Conservation (phyloP, 2,329 filamentous ascomycete genomes). For the Pseudogymnoascus sp. region DNA sequence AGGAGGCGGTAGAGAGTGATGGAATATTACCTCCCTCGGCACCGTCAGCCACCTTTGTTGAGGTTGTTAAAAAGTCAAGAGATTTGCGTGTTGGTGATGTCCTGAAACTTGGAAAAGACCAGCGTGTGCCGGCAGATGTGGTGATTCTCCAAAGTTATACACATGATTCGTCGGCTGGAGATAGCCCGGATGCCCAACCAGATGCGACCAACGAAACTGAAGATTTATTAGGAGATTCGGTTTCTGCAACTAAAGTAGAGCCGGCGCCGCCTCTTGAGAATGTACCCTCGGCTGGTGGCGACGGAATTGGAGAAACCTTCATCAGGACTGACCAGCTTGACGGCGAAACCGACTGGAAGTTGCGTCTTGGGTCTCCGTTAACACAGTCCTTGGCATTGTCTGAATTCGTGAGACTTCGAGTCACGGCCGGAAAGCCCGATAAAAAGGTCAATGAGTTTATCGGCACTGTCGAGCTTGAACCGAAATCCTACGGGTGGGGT, state of each 20-base stretch:
- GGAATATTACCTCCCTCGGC: constrained; percentile 32
- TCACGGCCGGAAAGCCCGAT: constrained; percentile 85
- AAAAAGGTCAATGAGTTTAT: constrained; percentile 92
- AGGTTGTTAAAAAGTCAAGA: constrained; percentile 72
- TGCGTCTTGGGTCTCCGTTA: constrained; percentile 77
- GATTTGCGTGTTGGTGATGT: constrained; percentile 93
- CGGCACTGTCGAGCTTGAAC: constrained; percentile 73
- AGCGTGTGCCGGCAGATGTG: constrained; percentile 89
- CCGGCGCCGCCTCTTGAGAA: constrained; percentile 16
- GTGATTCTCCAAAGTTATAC: constrained; percentile 79
- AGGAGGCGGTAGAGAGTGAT: constrained; percentile 44
- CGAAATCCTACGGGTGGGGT: constrained; percentile 42
- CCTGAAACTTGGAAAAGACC: constrained; percentile 85
- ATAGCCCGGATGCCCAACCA: constrained; percentile 16
- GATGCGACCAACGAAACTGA: constrained; percentile 19
- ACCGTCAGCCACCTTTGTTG: constrained; percentile 48
- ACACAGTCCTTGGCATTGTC: constrained; percentile 70
- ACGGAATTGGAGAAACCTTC: constrained; percentile 70
- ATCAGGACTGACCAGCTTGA: constrained; percentile 96
- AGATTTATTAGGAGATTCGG: constrained; percentile 24
- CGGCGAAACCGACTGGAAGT: constrained; percentile 97
- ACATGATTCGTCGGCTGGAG: constrained; percentile 41
- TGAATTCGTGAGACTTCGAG: constrained; percentile 62
- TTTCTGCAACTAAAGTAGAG: constrained; percentile 25
- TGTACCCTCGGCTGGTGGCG: constrained; percentile 24